These are phyloP conservation scores for Phascolomyces articulosus DNA, from an alignment of 371 early-diverging fungal species.

Conservation along the genomic window DNA sequence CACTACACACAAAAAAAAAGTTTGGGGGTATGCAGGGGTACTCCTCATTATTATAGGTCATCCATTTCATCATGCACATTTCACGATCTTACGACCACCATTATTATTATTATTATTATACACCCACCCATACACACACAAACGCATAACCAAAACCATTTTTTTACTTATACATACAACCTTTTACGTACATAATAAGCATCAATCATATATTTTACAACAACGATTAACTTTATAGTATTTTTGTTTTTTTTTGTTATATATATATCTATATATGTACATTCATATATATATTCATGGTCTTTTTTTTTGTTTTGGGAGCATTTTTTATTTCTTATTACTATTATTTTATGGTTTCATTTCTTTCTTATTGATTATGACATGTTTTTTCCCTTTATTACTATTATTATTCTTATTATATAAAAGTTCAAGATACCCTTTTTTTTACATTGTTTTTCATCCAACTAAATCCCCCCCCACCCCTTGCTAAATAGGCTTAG, in stretches of 20 bases:
- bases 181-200: conserved; percentile 1
- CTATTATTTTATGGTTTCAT: background rate
- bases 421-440: conserved; percentile 2
- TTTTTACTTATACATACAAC: background rate
- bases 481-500: background rate
- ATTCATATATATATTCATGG: background rate
- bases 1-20: background rate
- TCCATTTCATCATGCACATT: conserved; percentile 6
- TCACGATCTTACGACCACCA: conserved; percentile 3
- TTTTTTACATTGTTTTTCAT: too few species aligned
- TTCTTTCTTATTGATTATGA: background rate
- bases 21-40: background rate
- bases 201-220: background rate
- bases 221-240: too few species aligned
- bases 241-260: background rate
- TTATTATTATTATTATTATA: background rate
- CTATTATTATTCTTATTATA: background rate
- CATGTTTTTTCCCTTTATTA: background rate
- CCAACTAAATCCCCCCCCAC: too few species aligned
- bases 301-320: background rate
- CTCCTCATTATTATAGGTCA: background rate
- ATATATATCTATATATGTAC: background rate
- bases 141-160: background rate
- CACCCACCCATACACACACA: background rate
- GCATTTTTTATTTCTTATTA: background rate